Conservation (phyloP, 805 yeast genomes). For the Candida broadrunensis region DNA sequence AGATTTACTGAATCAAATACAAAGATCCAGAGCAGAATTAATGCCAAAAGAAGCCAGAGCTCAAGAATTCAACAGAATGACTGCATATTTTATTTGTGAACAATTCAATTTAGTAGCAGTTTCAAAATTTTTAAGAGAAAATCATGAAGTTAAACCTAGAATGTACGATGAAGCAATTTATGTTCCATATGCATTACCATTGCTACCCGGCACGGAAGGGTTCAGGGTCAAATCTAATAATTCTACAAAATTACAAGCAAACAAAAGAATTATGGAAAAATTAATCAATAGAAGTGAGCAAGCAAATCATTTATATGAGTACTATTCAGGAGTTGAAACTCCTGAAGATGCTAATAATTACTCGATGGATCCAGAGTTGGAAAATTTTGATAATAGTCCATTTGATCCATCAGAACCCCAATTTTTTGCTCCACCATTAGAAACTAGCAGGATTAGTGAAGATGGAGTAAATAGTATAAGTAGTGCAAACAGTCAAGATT, state of each 20-base stretch:
- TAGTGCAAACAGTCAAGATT: background rate
- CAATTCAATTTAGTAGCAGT: slow-evolving; percentile 66
- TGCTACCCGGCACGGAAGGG: slow-evolving; percentile 80
- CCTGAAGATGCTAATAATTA: slow-evolving; percentile 53
- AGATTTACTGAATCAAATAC: slow-evolving; percentile 28
- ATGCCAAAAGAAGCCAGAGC: slow-evolving; percentile 59
- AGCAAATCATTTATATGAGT: slow-evolving; percentile 88
- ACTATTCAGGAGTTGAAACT: slow-evolving; percentile 76
- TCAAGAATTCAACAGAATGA: slow-evolving; percentile 73
- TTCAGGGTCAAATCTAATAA: slow-evolving; percentile 71
- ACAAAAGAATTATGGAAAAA: slow-evolving; percentile 62
- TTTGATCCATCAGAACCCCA: slow-evolving; percentile 94
- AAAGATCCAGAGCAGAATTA: slow-evolving; percentile 50
- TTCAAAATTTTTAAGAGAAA: slow-evolving; percentile 57
- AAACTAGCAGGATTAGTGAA: slow-evolving; percentile 16
- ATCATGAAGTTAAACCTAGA: slow-evolving; percentile 84
- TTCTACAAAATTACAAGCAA: slow-evolving; percentile 40
- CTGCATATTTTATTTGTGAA: slow-evolving; percentile 89
- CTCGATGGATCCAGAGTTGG: slow-evolving; percentile 44
- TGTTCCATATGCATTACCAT: slow-evolving; percentile 83
- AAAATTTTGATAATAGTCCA: slow-evolving; percentile 44
- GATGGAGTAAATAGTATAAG: slow-evolving; percentile 6
- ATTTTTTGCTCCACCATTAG: slow-evolving; percentile 57
- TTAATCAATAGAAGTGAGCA: slow-evolving; percentile 79
- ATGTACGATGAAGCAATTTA: slow-evolving; percentile 91